Evolutionary conservation across 805 yeast species (phyloP).

Genomic region (Candida adriatica): DNA sequence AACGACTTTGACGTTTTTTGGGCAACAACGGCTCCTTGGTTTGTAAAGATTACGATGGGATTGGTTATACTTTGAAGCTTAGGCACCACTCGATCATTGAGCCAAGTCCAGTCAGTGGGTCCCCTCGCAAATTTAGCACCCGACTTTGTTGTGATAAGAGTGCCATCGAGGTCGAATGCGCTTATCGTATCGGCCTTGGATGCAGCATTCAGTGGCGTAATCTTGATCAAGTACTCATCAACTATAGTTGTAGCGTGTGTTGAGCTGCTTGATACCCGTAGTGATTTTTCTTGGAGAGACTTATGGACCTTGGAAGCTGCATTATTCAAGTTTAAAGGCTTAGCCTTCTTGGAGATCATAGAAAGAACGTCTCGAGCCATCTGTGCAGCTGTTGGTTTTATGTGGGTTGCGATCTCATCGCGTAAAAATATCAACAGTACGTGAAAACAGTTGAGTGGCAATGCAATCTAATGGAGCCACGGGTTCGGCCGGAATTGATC

Average conservation of each 20-base stretch:
- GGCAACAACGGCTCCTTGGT: conserved; percentile 69
- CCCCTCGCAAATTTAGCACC: conserved; percentile 51
- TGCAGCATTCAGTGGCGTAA: conserved; percentile 26
- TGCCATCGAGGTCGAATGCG: conserved; percentile 83
- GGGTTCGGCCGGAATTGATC: background rate
- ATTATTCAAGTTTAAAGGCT: background rate
- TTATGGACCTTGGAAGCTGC: too few species aligned
- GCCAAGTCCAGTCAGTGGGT: conserved; percentile 72
- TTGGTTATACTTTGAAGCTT: conserved; percentile 4
- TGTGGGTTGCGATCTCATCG: background rate
- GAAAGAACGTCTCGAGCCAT: conserved; percentile 14
- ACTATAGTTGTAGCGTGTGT: conserved; percentile 31
- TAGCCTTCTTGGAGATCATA: conserved; percentile 10
- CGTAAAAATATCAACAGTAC: background rate
- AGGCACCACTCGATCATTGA: conserved; percentile 29
- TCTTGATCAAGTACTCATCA: conserved; percentile 36
- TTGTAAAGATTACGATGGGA: conserved; percentile 66
- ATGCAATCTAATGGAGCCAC: too few species aligned
- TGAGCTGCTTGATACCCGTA: too few species aligned
- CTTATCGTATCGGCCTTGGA: conserved; percentile 31
- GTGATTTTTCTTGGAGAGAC: too few species aligned
- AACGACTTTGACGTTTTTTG: conserved; percentile 29
- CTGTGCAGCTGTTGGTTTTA: background rate
- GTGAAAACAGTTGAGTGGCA: background rate
- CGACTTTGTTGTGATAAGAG: conserved; percentile 61